Base-by-base conservation (phyloP, 768 basidiomycete species). In the Sarcodon aspratus region DNA sequence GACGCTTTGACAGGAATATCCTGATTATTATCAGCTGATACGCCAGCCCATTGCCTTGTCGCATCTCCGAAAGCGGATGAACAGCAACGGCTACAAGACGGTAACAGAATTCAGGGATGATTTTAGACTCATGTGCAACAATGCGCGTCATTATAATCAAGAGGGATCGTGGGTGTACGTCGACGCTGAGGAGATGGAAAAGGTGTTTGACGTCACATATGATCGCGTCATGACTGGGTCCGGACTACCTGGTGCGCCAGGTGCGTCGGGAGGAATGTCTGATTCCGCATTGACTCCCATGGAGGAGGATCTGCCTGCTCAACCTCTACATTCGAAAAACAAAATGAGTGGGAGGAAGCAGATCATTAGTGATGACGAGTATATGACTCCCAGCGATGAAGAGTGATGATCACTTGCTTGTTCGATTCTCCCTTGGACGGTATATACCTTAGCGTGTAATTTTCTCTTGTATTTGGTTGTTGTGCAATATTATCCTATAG, bases 141-240 rank as follows among this genome's bases (percentile, higher is more conserved):
- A 98, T 58, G 94, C 95, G 5, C 76, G 87, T 57, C 86, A 80
- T 40, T 98, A 91, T 72, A 97, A 97, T 63, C 83, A 86, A 63
- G 91, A 95, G 65, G 91, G 86, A 1, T 94, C 91, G 0, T 91
- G 89, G 86, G 92, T 96, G 35, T 95, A 93, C 65, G 73, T 86
- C 52, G 91, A 95, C 52, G 93, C 95, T 7, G 86, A 90, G 45
- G 88, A 91, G 69, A 90, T 94, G 86, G 86, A 95, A 67, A 87
- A 85, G 60, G 81, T 82, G 45, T 92, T 94, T 62, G 75, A 85
- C 51, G 70, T 78, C 27, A 70, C 82, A 8, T 90, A 82, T 58
- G 74, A 80, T 38, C 76, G 76, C 34, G 65, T 71, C 46, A 80
- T 84, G 42, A 70, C 66, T 11, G 84, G 83, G 17, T 80, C 78